phyloP scores from a whole-genome alignment of 1,284 basidiomycete species.

The Cryptococcus wingfieldii region DNA sequence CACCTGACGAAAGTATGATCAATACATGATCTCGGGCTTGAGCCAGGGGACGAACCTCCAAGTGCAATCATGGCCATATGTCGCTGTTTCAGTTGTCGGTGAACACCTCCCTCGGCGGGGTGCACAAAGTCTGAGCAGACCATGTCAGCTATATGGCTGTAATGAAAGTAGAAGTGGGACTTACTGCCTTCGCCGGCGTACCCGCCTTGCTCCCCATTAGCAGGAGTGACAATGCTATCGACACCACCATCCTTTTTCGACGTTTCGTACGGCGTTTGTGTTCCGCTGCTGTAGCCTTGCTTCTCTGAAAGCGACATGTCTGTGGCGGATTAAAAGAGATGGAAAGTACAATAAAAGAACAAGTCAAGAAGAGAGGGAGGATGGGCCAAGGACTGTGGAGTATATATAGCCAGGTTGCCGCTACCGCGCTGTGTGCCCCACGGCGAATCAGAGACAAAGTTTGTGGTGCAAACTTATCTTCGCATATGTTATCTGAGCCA shows the following conservation, averaged over 20 bases:
- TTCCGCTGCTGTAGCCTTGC: background rate
- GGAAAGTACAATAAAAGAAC: too few relatives aligned
- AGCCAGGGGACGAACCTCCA: conserved; percentile 26
- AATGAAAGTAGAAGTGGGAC: background rate
- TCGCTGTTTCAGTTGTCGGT: conserved; percentile 44
- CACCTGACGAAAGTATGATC: conserved; percentile 17
- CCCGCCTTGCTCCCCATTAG: conserved; percentile 13
- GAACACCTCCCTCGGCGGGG: conserved; percentile 27
- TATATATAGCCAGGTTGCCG: too few relatives aligned
- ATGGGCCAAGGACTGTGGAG: too few relatives aligned
- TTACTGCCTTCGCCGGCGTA: conserved; percentile 11
- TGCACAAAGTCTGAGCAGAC: conserved; percentile 4
- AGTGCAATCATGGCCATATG: conserved; percentile 53
- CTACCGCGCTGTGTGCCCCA: too few relatives aligned
- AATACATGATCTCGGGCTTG: background rate
- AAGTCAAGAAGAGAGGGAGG: too few relatives aligned
- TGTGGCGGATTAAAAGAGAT: background rate
- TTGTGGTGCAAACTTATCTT: too few relatives aligned
- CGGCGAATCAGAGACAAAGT: too few relatives aligned
- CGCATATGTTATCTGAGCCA: too few relatives aligned
- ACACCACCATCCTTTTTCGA: background rate
- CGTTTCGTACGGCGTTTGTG: background rate
- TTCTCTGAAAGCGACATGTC: conserved; percentile 2
- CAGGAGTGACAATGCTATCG: background rate
- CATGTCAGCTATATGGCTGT: background rate